Evolutionary conservation across 169 alveolate species (phyloP).

Genomic region (Fabrea salina): DNA sequence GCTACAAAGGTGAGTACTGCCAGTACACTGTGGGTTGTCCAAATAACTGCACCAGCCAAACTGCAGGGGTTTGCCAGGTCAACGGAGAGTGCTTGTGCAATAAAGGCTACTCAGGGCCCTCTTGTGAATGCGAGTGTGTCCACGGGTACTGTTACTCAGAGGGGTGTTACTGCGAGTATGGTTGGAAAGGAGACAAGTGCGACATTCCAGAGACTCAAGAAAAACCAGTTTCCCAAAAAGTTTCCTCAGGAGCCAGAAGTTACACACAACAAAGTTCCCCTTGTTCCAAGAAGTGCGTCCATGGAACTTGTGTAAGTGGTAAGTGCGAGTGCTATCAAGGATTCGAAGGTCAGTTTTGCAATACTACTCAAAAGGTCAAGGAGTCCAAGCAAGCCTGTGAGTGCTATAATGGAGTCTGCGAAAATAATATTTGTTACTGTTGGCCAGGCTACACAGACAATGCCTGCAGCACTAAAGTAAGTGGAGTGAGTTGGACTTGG

Average conservation of each 20-base stretch:
- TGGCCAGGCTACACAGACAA: not conserved
- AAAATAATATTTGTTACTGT: not conserved
- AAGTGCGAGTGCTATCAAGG: not conserved
- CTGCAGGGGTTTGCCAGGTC: conserved; percentile 36
- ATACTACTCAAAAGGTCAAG: not conserved
- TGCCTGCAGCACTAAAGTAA: not conserved
- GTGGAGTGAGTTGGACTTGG: not conserved
- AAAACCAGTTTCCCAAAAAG: not conserved
- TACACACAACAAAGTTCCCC: not conserved
- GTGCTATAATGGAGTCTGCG: not conserved
- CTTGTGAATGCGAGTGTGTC: conserved; percentile 36
- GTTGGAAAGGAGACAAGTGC: conserved; percentile 3
- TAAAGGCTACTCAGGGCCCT: conserved; percentile 41
- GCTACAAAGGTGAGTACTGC: conserved; percentile 47
- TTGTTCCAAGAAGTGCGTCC: not conserved
- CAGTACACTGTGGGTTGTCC: conserved; percentile 41
- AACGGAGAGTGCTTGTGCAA: conserved; percentile 41
- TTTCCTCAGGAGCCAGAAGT: not conserved
- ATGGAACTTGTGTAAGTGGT: not conserved
- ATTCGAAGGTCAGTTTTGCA: not conserved
- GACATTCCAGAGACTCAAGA: not conserved
- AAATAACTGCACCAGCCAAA: conserved; percentile 44
- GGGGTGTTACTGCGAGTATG: conserved; percentile 1
- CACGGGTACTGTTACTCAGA: not conserved
- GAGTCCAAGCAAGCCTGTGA: not conserved